Base-by-base conservation (phyloP, 2,329 filamentous ascomycete genomes). In the Didymella lethalis region DNA sequence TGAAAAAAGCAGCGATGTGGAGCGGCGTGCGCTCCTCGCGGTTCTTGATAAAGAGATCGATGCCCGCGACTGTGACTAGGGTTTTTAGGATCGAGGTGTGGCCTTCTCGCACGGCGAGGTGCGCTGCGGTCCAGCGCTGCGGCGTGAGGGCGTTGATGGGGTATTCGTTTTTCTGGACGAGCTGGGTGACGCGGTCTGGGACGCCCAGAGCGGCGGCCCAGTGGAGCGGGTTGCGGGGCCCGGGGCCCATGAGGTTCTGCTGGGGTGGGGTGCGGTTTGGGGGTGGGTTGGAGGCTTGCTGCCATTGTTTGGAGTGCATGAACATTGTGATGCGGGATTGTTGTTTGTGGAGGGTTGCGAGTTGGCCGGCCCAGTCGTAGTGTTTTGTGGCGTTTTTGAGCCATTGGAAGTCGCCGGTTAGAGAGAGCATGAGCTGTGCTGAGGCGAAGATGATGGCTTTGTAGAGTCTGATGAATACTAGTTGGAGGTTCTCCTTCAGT, bases 121-220 rank as follows among this genome's bases (percentile, higher is more conserved):
- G 64, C 31, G 54, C 54, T 29, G 64, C 65, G 12, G 65, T 67
- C 64, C 64, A 67, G 12, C 52, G 54, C 20, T 51, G 53, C 10
- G 55, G 59, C 20, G 62, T 64, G 3, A 68, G 64, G 7, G 65
- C 64, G 45, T 68, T 68, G 45, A 68, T 62, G 0, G 64, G 65
- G 25, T 64, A 68, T 34, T 65, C 61, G 1, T 63, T 61, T n/a
- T 54, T 60, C 26, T 63, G 59, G 7, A 68, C 50, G 14, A 61
- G 54, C 7, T 50, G 49, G 7, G 43, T 43, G 18, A 65, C 64
- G 51, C 65, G 60, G 14, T 62, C 45, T 1, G 57, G 48, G 6
- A 61, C 57, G 7, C 58, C 51, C 4, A 66, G 50, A 0, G 64
- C 64, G 16, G 62, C 64, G 16, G 65, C 64, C 64, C 62, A 64